These are phyloP conservation scores for Penicillium glabrum DNA, from an alignment of 2,329 filamentous ascomycete species.

Conservation along the genomic window DNA sequence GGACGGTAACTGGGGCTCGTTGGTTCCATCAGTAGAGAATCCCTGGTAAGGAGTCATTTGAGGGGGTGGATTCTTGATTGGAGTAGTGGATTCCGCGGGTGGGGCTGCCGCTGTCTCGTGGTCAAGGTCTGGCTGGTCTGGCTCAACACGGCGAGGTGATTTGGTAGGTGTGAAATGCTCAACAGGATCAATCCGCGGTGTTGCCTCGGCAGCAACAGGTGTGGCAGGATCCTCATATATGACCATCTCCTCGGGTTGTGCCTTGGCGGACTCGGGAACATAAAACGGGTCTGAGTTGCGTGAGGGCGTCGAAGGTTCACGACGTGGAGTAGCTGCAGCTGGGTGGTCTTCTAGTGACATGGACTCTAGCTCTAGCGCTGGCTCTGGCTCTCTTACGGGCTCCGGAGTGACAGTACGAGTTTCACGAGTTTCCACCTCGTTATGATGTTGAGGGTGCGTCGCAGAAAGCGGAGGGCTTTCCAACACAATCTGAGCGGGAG, in stretches of 20 bases:
- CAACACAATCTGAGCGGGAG: slow-evolving; percentile 19
- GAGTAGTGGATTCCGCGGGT: slow-evolving; percentile 5
- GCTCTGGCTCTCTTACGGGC: slow-evolving; percentile 12
- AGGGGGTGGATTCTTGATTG: slow-evolving; percentile 10
- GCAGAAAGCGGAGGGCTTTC: slow-evolving; percentile 22
- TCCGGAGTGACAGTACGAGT: slow-evolving; percentile 6
- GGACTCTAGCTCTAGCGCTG: neutral
- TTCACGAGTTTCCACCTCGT: slow-evolving; percentile 1
- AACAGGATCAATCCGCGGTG: slow-evolving; percentile 3
- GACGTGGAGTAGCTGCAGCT: slow-evolving; percentile 2
- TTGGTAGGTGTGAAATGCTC: slow-evolving; percentile 10
- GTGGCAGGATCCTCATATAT: slow-evolving; percentile 28
- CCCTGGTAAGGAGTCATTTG: slow-evolving; percentile 12
- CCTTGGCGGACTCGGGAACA: slow-evolving; percentile 11
- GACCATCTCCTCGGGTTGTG: slow-evolving; percentile 20
- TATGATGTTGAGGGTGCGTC: slow-evolving; percentile 8
- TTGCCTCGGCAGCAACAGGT: slow-evolving; percentile 11
- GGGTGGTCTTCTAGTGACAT: slow-evolving; percentile 8
- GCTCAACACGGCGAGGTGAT: slow-evolving; percentile 6
- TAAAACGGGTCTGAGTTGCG: slow-evolving; percentile 5
- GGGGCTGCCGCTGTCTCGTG: neutral
- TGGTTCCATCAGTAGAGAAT: slow-evolving; percentile 5
- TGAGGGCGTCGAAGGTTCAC: slow-evolving; percentile 2
- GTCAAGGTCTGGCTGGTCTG: neutral
- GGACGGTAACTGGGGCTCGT: slow-evolving; percentile 16